Conservation (phyloP, 2,329 filamentous ascomycete genomes). For the Lithohypha guttulata region DNA sequence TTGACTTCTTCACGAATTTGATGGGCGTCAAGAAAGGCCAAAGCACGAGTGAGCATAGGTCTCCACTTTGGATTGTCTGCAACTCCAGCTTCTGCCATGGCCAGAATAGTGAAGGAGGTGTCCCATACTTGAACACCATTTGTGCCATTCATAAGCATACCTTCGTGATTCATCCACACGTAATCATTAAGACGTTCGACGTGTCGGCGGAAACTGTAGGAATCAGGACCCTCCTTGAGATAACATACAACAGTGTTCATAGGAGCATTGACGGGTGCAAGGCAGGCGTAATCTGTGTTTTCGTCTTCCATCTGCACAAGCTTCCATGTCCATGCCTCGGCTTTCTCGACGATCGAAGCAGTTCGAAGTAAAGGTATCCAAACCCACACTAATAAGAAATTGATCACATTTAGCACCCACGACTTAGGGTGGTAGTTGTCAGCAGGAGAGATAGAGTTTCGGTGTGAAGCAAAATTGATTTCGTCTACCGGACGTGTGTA, state of each 20-base stretch:
- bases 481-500: conserved; percentile 67
- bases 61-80: conserved; percentile 66
- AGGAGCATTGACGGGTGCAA: conserved; percentile 80
- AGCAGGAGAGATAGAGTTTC: conserved; percentile 65
- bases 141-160: conserved; percentile 89
- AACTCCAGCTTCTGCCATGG: conserved; percentile 66
- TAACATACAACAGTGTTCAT: conserved; percentile 87
- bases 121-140: conserved; percentile 99
- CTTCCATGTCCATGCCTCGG: conserved; percentile 71
- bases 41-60: conserved; percentile 70
- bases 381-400: conserved; percentile 67
- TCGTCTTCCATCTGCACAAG: conserved; percentile 83
- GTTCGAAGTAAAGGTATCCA: conserved; percentile 70
- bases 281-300: conserved; percentile 76
- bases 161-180: conserved; percentile 83
- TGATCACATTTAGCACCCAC: conserved; percentile 66
- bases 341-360: conserved; percentile 53
- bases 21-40: conserved; percentile 79
- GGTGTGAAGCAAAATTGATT: conserved; percentile 66
- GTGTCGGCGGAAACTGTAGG: conserved; percentile 61
- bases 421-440: conserved; percentile 95
- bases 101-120: conserved; percentile 80
- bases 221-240: conserved; percentile 68
- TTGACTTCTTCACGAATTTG: conserved; percentile 77
- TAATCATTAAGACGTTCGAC: conserved; percentile 74